Evolutionary conservation across 169 alveolate genomes (phyloP), one percentile per base, ranked within the genome.

Genomic region (Cryptosporidium canis): DNA sequence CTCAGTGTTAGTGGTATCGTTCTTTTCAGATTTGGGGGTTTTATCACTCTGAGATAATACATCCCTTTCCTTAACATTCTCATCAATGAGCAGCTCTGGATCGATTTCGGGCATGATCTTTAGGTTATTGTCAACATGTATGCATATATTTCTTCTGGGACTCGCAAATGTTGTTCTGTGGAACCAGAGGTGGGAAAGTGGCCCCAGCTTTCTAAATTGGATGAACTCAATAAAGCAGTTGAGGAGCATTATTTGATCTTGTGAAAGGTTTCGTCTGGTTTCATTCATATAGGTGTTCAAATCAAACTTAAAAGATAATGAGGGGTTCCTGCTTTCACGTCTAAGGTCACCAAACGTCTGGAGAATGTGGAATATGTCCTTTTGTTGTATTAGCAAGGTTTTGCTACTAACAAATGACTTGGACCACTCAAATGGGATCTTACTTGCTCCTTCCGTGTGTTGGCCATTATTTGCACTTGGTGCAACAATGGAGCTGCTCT

Each of bases 131-230:
- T 77, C 87, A n/a, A 77, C 29, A n/a, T 77, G 87, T 24, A 77
- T n/a, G 21, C 53, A 56, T 24, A 77, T 77, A 16, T 24, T 41
- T 63, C 27, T 77, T 4, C 37, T 41, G 27, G 35, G 44, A 12
- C 37, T 77, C 9, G 61, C 63, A 39, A 77, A 77, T 39, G 77
- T 77, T 51, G 87, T 77, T 44, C 87, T 77, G 18, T 77, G 45
- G 44, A 77, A 77, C 87, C 87, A 77, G 14, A 77, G 66, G 31
- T 77, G 87, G 35, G 63, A 44, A 61, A 55, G 41, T 14, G 87
- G 87, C 37, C 64, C 72, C n/a, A 77, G 18, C 24, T 56, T 77
- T 61, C 72, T 53, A 27, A 24, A 43, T 37, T 77, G 24, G 39
- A 77, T 61, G 27, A 61, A 58, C 2, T 77, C 43, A 24, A 77